Evolutionary conservation across 345 rosid genomes (phyloP).

Genomic region (Turnera subulata): DNA sequence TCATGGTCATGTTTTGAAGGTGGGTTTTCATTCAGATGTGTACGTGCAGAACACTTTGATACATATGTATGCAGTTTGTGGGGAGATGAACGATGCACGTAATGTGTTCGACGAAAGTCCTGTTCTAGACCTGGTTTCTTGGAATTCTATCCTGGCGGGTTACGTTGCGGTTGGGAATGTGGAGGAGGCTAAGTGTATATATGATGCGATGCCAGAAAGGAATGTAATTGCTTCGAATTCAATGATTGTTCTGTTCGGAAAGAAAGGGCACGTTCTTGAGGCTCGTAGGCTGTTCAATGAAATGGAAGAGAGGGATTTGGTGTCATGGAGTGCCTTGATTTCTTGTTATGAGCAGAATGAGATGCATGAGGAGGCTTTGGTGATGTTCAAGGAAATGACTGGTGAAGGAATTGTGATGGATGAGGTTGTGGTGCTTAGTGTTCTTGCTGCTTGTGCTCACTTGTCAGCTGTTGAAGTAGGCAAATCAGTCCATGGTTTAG

Average conservation of each 20-base stretch:
- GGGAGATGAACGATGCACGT: slow-evolving; percentile 37
- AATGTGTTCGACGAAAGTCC: slow-evolving; percentile 46
- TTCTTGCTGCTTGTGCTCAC: slow-evolving; percentile 45
- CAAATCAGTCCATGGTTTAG: slow-evolving; percentile 35
- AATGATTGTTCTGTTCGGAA: slow-evolving; percentile 53
- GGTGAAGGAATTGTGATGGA: slow-evolving; percentile 33
- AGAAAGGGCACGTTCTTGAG: slow-evolving; percentile 36
- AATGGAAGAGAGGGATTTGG: slow-evolving; percentile 43
- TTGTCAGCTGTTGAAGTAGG: slow-evolving; percentile 22
- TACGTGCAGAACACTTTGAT: slow-evolving; percentile 48
- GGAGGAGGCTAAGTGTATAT: slow-evolving; percentile 41
- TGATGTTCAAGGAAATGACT: slow-evolving; percentile 36
- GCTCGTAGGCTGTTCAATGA: slow-evolving; percentile 38
- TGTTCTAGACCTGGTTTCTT: slow-evolving; percentile 45
- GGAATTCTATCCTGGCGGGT: slow-evolving; percentile 60
- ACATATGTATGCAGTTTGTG: slow-evolving; percentile 42
- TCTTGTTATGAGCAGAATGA: slow-evolving; percentile 48
- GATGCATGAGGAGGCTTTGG: slow-evolving; percentile 41
- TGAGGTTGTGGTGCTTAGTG: slow-evolving; percentile 43
- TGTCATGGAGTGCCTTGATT: slow-evolving; percentile 52
- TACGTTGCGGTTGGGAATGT: slow-evolving; percentile 40
- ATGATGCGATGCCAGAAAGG: slow-evolving; percentile 42
- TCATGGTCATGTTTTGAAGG: slow-evolving; percentile 39
- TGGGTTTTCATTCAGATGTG: slow-evolving; percentile 44
- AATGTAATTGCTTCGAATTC: slow-evolving; percentile 52